Base-by-base conservation (phyloP, 192 early-diverging fungal species). In the Mycoemilia scoparia region DNA sequence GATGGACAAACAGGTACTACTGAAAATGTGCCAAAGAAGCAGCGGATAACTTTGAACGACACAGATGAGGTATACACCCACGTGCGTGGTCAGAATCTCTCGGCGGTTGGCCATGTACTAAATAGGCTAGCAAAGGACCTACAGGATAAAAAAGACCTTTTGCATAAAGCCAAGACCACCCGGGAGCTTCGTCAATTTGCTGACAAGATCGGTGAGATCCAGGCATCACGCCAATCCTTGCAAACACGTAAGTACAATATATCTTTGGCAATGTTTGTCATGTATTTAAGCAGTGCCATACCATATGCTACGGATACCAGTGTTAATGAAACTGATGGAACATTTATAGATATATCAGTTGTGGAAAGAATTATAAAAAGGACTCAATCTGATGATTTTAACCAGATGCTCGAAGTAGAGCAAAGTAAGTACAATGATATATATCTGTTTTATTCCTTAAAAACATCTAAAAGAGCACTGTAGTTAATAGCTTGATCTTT, bases 181-280 rank as follows among this genome's bases (percentile, higher is more conserved):
- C 71, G 81, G 13, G 76, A 97, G 46, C 76, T 97, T 42, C 80
- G 90, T 33, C 73, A 87, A 38, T 97, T 97, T 70, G 79, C 87
- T 21, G 82, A 76, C 9, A 79, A 77, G 53, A 55, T 96, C 27
- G 74, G 78, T 17, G 70, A 68, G 14, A 51, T 97, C 32, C 79
- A 87, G 42, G 61, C 74, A 14, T 85, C 95, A 47, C 81, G 85
- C 52, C 82, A 88, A 46, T 79, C 80, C 8, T 64, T 95, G 17
- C 51, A 47, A 32, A 25, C 44, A 2, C 48, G 19, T 12, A 22
- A 18, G 18, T 24, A 30, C 21, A n/a, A n/a, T n/a, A n/a, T n/a
- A n/a, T n/a, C 0, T 7, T 19, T 8, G 5, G 17, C 34, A 18
- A 11, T 17, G 17, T 5, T 3, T 31, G n/a, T 30, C 24, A 12